A percentile compares a stretch with the other conserved stretches of the same genome.
phyloP scores from a whole-genome alignment of 129 eudicot species.

The Deinandra increscens region DNA sequence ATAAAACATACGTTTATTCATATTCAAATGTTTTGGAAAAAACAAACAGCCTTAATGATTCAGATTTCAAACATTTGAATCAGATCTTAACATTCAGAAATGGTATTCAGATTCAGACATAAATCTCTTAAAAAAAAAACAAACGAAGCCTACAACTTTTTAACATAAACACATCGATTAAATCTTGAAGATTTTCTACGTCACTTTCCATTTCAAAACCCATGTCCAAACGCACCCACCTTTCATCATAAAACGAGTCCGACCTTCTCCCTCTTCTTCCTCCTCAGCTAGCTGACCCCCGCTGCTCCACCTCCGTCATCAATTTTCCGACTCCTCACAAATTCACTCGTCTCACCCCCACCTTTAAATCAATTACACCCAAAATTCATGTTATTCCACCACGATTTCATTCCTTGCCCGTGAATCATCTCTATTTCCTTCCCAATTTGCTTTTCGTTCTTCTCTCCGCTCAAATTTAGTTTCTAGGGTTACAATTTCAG shows the following conservation, averaged over 20 bases:
- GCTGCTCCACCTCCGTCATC: not conserved
- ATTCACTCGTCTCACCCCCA: not conserved
- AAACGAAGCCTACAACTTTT: too few species aligned
- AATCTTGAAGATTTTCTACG: too few species aligned
- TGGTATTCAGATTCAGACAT: too few species aligned
- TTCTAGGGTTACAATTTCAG: constrained; percentile 9
- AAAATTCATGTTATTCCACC: not conserved
- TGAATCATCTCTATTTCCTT: not conserved
- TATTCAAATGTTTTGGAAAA: too few species aligned
- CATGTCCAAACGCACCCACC: constrained; percentile 1
- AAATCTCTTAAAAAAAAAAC: too few species aligned
- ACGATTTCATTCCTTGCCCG: not conserved
- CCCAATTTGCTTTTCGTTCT: not conserved
- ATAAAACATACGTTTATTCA: too few species aligned
- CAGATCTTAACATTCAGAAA: too few species aligned
- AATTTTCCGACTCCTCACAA: not conserved
- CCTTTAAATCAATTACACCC: not conserved
- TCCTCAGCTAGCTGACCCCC: not conserved
- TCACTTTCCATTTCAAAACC: not conserved
- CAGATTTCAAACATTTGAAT: too few species aligned
- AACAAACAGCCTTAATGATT: too few species aligned
- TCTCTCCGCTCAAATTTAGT: not conserved
- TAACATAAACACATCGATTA: too few species aligned
- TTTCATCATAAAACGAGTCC: not conserved
- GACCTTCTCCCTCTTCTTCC: too few species aligned